phyloP scores from a whole-genome alignment of 192 early-diverging fungal genomes.

The Podila epigama region DNA sequence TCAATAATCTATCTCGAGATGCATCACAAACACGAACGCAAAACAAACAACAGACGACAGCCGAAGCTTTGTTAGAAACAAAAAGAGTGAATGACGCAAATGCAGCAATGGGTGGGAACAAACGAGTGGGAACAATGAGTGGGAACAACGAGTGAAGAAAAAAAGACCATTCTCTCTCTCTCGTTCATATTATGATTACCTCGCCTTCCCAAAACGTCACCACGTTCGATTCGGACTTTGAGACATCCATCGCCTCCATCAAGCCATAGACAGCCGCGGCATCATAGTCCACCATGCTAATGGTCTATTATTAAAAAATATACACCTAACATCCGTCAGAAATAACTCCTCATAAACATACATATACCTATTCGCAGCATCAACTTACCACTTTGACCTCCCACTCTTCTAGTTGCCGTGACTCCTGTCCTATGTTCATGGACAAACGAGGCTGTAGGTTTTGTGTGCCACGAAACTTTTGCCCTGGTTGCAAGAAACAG shows the following conservation, averaged over 20 bases:
- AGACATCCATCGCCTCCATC: conserved; percentile 70
- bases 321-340: not conserved
- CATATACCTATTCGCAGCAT: not conserved
- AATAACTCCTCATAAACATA: not conserved
- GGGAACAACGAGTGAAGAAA: not conserved
- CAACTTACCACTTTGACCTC: conserved; percentile 51
- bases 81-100: no score
- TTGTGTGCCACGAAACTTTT: conserved; percentile 48
- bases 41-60: not conserved
- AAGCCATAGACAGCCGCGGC: conserved; percentile 53
- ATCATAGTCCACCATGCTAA: conserved; percentile 49
- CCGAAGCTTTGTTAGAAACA: no score
- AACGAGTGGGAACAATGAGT: not conserved
- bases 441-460: conserved; percentile 21
- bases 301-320: conserved; percentile 26
- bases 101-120: no score
- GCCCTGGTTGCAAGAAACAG: conserved; percentile 51
- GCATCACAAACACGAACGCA: no score
- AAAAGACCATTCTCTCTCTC: no score
- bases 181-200: conserved; percentile 16
- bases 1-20: conserved; percentile 68
- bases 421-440: conserved; percentile 5
- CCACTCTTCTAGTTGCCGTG: conserved; percentile 50
- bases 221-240: conserved; percentile 52
- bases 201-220: conserved; percentile 74